Evolutionary conservation across 177 flowering plant species (phyloP).

Genomic region (Telopea speciosissima): DNA sequence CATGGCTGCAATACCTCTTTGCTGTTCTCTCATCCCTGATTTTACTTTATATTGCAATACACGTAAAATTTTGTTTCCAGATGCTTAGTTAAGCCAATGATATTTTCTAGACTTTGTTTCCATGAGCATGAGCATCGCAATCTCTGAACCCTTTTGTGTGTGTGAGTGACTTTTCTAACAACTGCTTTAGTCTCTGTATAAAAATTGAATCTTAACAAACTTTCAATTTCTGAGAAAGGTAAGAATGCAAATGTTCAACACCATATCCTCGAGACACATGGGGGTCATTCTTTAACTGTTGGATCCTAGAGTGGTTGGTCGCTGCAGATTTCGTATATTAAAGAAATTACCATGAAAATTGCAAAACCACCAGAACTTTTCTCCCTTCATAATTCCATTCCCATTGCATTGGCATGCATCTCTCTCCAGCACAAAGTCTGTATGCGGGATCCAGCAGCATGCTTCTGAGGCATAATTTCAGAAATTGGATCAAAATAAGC

Average conservation of each 20-base stretch:
- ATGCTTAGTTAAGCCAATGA: no score
- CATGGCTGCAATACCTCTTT: no score
- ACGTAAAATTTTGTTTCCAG: no score
- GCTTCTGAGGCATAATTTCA: not conserved
- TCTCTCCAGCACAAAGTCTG: not conserved
- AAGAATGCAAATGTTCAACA: not conserved
- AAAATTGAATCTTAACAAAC: not conserved
- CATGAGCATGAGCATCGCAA: not conserved
- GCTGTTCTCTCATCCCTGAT: no score
- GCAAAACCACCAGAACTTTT: not conserved
- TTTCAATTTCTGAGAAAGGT: no score
- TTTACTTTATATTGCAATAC: no score
- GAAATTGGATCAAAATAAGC: no score
- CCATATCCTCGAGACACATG: not conserved
- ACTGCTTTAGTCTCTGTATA: not conserved
- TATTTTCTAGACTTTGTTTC: no score
- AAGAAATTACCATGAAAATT: no score
- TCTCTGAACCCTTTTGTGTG: not conserved
- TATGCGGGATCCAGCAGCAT: not conserved
- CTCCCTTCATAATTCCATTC: not conserved
- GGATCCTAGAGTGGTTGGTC: not conserved
- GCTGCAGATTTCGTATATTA: no score
- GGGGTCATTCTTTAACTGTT: not conserved
- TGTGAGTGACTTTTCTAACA: not conserved
- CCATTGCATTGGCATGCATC: not conserved